phyloP scores from a whole-genome alignment of 257 asterid species.

The Lantana camara region DNA sequence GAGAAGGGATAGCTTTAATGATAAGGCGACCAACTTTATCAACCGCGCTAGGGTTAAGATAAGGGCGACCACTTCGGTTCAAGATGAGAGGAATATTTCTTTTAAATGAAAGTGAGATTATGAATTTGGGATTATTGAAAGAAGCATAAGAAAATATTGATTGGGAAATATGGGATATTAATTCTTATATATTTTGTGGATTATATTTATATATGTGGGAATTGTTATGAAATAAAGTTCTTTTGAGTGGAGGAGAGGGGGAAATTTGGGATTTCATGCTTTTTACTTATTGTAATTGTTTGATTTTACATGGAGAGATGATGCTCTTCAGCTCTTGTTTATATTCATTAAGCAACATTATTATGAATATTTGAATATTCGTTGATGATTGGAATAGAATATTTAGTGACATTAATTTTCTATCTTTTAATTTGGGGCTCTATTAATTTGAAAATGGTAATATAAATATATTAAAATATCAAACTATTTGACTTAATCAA shows the following conservation, averaged over 20 bases:
- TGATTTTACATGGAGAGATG: neutral
- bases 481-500: too few species aligned
- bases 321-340: neutral
- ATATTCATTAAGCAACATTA: neutral
- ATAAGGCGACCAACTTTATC: slow-evolving; percentile 44
- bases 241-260: neutral
- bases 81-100: slow-evolving; percentile 19
- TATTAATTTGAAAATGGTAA: too few species aligned
- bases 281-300: slow-evolving; percentile 2
- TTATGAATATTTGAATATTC: too few species aligned
- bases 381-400: too few species aligned
- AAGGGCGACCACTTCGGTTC: slow-evolving; percentile 38
- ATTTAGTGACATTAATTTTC: too few species aligned
- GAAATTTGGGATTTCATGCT: neutral
- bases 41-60: slow-evolving; percentile 44
- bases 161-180: too few species aligned
- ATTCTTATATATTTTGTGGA: too few species aligned
- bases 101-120: slow-evolving; percentile 16
- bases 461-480: too few species aligned
- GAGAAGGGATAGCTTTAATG: slow-evolving; percentile 58
- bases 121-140: too few species aligned
- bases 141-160: too few species aligned
- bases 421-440: too few species aligned
- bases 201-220: neutral
- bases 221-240: neutral